Base-by-base conservation (phyloP, 768 basidiomycete species). In the Lanmaoa pseudosensibilis region DNA sequence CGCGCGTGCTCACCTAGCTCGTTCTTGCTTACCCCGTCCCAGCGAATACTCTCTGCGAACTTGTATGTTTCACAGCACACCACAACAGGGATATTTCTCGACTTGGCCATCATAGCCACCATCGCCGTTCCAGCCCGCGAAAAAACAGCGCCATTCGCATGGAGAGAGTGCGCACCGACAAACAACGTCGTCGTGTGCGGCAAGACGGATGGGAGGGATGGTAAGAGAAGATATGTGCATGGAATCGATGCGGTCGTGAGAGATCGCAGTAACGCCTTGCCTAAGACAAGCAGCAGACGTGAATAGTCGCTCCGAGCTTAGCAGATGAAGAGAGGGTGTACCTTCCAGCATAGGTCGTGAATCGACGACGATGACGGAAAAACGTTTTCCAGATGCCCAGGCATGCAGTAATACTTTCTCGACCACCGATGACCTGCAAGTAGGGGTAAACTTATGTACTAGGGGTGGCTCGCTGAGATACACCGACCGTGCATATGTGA, bases 31-130 rank as follows among this genome's bases (percentile, higher is more conserved):
- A 99, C 94, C 19, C 90, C 90, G 71, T 99, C 97, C 52, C 98
- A 78, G 72, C 91, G 87, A 30, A 98, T 88, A 34, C 85, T 85
- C 64, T 98, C 96, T 18, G 91, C 90, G 66, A 95, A 98, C 72
- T 99, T 99, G 77, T 98, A 98, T 5, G 97, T 99, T 74, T 98
- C 97, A 65, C 95, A 97, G 61, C 94, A 98, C 25, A 97, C 94
- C 36, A 99, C 84, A 8, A 98, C 94, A 5, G 97, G 96, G 0
- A 98, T 89, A 23, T 86, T 87, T 65, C 88, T 83, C 46, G 85
- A 84, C 71, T 92, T 92, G 2, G 93, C 92, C 80, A 98, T 86
- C 95, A 98, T 96, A 2, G 95, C 92, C 7, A 98, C 93, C 64
- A 94, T 81, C 0, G 96, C 96, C 4, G 95, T 98, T 27, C 97